Percentiles rank a stretch among this genome's conserved stretches.
phyloP scores from a whole-genome alignment of 805 yeast species.

The Pachysolen tannophilus region DNA sequence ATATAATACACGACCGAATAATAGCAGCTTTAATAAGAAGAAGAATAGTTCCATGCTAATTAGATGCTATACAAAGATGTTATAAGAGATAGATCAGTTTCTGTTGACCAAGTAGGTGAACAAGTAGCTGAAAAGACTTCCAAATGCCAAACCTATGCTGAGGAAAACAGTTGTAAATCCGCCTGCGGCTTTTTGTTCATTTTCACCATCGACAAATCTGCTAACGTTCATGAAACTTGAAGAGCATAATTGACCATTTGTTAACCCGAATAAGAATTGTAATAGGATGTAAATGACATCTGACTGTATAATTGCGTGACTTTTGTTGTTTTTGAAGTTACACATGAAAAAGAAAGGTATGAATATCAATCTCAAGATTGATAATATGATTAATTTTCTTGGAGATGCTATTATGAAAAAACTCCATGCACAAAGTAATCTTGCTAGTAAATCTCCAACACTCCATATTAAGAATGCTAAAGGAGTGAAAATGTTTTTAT shows the following conservation, averaged over 20 bases:
- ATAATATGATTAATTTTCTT: constrained; percentile 38
- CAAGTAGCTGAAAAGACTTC: constrained; percentile 68
- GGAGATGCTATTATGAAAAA: constrained; percentile 35
- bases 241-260: constrained; percentile 82
- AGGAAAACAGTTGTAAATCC: constrained; percentile 82
- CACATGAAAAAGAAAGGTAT: constrained; percentile 70
- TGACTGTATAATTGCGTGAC: constrained; percentile 34
- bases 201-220: constrained; percentile 45
- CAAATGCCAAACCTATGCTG: constrained; percentile 70
- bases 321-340: constrained; percentile 41
- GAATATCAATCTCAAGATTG: constrained; percentile 47
- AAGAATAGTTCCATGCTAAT: too few species aligned
- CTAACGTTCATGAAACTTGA: constrained; percentile 75
- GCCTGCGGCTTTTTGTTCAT: constrained; percentile 86
- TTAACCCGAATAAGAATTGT: constrained; percentile 75
- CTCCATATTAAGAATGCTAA: constrained; percentile 82
- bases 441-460: constrained; percentile 75
- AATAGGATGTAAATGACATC: constrained; percentile 61
- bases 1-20: too few species aligned
- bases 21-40: too few species aligned
- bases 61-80: too few species aligned
- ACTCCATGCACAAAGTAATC: constrained; percentile 54
- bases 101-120: constrained; percentile 32
- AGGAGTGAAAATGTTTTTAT: constrained; percentile 52
- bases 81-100: too few species aligned